Percentiles rank a stretch among this genome's conserved stretches.
phyloP scores from a whole-genome alignment of 768 basidiomycete genomes.

The Clathrus columnatus region DNA sequence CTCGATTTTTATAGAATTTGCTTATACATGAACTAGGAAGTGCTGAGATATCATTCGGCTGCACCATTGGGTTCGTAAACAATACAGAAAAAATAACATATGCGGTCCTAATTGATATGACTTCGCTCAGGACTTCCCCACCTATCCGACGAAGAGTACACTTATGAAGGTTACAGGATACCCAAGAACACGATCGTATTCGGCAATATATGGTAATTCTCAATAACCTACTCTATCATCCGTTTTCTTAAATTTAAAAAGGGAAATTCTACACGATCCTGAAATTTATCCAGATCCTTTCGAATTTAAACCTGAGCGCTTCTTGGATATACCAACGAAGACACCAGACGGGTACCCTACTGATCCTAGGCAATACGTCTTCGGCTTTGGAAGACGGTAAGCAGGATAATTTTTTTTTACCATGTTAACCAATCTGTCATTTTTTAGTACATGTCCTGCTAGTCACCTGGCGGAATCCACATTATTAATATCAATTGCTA shows the following conservation, averaged over 20 bases:
- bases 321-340: conserved; percentile 16
- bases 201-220: too few relatives aligned
- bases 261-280: conserved; percentile 25
- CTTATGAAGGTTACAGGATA: too few relatives aligned
- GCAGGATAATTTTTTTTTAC: not conserved
- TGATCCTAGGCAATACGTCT: conserved; percentile 5
- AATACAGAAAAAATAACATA: too few relatives aligned
- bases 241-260: conserved; percentile 26
- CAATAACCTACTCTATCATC: conserved; percentile 21
- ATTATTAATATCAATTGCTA: conserved; percentile 10
- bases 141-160: conserved; percentile 20
- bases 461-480: conserved; percentile 9
- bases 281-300: too few relatives aligned
- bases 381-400: conserved; percentile 25
- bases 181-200: too few relatives aligned
- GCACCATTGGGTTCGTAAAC: not conserved
- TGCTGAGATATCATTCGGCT: not conserved
- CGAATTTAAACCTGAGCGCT: conserved; percentile 29
- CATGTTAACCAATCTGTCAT: not conserved
- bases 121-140: conserved; percentile 20
- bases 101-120: not conserved
- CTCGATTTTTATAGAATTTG: not conserved
- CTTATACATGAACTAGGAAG: not conserved
- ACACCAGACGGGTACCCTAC: conserved; percentile 17
- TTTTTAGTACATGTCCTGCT: conserved; percentile 10